A percentile compares a stretch with the other conserved stretches of the same genome.
These are phyloP conservation scores for Rhodotorula sp. DNA, from an alignment of 1,284 basidiomycete genomes.

Conservation along the genomic window DNA sequence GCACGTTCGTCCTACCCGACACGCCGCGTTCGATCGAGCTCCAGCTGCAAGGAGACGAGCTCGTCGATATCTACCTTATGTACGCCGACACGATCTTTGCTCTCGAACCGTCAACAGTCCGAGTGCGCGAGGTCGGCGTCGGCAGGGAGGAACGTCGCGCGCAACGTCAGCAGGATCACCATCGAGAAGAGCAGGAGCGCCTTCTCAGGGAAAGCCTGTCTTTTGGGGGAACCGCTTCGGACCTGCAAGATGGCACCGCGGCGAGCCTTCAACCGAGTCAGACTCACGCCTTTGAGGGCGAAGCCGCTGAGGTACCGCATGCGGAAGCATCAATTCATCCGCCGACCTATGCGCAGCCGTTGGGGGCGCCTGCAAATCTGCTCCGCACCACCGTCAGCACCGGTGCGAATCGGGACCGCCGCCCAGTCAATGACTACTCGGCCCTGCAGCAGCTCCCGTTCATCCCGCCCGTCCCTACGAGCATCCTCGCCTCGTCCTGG, in stretches of 20 bases:
- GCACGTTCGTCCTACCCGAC: conserved; percentile 83
- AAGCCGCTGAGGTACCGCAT: too few species aligned
- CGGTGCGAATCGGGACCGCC: too few species aligned
- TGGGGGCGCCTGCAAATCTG: too few species aligned
- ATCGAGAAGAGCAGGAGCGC: not conserved
- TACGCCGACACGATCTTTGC: conserved; percentile 86
- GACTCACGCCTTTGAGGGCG: too few species aligned
- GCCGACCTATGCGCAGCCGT: too few species aligned
- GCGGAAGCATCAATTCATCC: too few species aligned
- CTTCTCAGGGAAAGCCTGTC: too few species aligned
- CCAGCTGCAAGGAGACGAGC: conserved; percentile 80
- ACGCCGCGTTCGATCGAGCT: conserved; percentile 78
- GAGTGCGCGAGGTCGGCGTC: conserved; percentile 83
- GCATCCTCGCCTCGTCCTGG: conserved; percentile 80
- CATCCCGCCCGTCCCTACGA: conserved; percentile 75
- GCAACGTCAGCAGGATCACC: conserved; percentile 67
- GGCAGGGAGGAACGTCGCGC: conserved; percentile 78
- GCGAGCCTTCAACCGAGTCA: too few species aligned
- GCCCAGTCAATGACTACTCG: conserved; percentile 56
- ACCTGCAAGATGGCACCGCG: too few species aligned
- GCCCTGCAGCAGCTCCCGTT: conserved; percentile 82
- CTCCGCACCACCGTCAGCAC: too few species aligned
- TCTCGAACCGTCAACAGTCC: conserved; percentile 79
- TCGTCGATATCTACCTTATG: conserved; percentile 69
- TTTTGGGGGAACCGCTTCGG: too few species aligned